Evolutionary conservation across 2,329 filamentous ascomycete species (phyloP).

Genomic region (Colletotrichum sp.): DNA sequence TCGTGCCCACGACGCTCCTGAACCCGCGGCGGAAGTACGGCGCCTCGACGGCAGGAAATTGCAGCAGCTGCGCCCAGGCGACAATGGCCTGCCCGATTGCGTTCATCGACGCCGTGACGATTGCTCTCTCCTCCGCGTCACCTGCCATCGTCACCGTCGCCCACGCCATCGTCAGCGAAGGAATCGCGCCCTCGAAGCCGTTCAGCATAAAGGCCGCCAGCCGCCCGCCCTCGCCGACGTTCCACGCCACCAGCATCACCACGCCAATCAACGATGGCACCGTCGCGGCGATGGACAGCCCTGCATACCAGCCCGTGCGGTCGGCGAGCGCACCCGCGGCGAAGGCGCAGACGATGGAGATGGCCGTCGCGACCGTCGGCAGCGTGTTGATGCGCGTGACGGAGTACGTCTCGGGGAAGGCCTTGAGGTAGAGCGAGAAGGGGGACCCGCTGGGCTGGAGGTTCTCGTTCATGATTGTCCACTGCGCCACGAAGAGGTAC

Average conservation of each 20-base stretch:
- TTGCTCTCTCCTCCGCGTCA: constrained; percentile 44
- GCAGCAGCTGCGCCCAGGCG: constrained; percentile 42
- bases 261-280: constrained; percentile 37
- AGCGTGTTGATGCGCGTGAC: constrained; percentile 44
- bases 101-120: constrained; percentile 48
- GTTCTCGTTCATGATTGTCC: constrained; percentile 43
- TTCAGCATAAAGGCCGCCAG: constrained; percentile 40
- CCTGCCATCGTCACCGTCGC: constrained; percentile 40
- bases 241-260: constrained; percentile 37
- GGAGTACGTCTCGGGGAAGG: constrained; percentile 38
- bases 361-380: constrained; percentile 42
- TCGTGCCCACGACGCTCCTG: constrained; percentile 34
- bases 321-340: constrained; percentile 36
- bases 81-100: constrained; percentile 45
- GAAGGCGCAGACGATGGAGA: constrained; percentile 40
- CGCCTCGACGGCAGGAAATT: constrained; percentile 39
- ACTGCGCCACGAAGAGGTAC: constrained; percentile 41
- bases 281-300: constrained; percentile 33
- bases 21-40: constrained; percentile 36
- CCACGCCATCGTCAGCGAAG: constrained; percentile 43
- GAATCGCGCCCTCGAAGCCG: constrained; percentile 40
- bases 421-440: constrained; percentile 45
- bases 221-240: constrained; percentile 40
- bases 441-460: constrained; percentile 36
- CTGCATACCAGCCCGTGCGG: constrained; percentile 37